These are phyloP conservation scores for Curvularia spicifera DNA, from an alignment of 2,329 filamentous ascomycete genomes.

Conservation along the genomic window DNA sequence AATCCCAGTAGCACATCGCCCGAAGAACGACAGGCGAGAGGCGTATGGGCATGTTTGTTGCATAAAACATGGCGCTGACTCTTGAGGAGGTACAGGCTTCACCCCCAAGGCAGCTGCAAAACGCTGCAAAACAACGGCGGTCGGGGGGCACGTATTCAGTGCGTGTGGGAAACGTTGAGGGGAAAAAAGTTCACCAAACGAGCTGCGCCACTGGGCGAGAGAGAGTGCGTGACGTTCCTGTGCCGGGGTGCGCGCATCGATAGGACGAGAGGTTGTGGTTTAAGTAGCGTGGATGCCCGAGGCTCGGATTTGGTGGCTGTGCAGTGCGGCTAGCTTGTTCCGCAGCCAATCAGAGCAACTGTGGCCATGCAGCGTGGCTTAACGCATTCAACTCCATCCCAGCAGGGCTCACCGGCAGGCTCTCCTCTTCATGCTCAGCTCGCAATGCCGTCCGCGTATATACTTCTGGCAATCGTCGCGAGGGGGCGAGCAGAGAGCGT, in stretches of 20 bases:
- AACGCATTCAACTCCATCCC: slow-evolving; percentile 23
- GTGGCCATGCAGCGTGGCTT: slow-evolving; percentile 27
- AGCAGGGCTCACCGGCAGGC: slow-evolving; percentile 32
- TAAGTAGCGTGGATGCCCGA: slow-evolving; percentile 19
- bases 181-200: neutral
- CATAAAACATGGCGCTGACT: slow-evolving; percentile 24
- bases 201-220: slow-evolving; percentile 35
- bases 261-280: slow-evolving; percentile 27
- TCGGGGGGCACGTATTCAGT: slow-evolving; percentile 16
- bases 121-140: slow-evolving; percentile 30
- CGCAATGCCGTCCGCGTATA: slow-evolving; percentile 30
- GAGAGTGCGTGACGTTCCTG: slow-evolving; percentile 25
- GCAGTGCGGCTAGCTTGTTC: slow-evolving; percentile 8
- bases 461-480: slow-evolving; percentile 24
- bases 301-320: slow-evolving; percentile 18
- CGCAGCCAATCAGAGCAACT: slow-evolving; percentile 26
- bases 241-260: slow-evolving; percentile 16
- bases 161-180: slow-evolving; percentile 11
- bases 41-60: slow-evolving; percentile 15
- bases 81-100: slow-evolving; percentile 25
- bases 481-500: slow-evolving; percentile 15
- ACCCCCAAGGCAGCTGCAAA: slow-evolving; percentile 40
- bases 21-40: slow-evolving; percentile 4
- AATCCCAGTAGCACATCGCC: slow-evolving; percentile 21
- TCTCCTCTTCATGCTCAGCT: slow-evolving; percentile 36